Conservation (phyloP, 345 rosid genomes). For the Citrus medica region DNA sequence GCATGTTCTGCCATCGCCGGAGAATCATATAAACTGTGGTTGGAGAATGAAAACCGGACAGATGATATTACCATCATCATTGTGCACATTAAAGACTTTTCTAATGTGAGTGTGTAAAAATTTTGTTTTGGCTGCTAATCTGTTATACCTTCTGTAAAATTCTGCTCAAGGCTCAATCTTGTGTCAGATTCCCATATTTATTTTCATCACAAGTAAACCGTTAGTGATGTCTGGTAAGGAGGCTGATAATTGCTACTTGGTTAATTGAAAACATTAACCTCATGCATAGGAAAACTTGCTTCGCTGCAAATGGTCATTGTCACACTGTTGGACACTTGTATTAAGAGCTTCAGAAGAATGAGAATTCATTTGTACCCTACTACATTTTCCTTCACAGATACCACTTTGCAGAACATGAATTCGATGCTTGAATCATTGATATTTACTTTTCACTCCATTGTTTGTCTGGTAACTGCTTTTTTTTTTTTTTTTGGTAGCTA, state of each 20-base stretch:
- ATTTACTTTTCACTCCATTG: background rate
- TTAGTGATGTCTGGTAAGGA: background rate
- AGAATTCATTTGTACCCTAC: background rate
- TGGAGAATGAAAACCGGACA: slow-evolving; percentile 83
- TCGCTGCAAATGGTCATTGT: background rate
- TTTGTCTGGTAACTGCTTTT: background rate
- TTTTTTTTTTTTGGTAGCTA: slow-evolving; percentile 11
- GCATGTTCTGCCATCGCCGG: slow-evolving; percentile 92
- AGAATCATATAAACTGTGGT: slow-evolving; percentile 89
- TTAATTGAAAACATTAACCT: background rate
- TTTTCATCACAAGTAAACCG: background rate
- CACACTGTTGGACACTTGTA: background rate
- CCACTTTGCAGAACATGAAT: background rate
- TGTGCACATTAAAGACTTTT: slow-evolving; percentile 71
- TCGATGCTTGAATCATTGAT: background rate
- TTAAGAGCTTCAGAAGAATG: background rate
- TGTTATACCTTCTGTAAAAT: background rate
- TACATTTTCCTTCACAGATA: background rate
- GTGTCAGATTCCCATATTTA: background rate
- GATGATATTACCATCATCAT: slow-evolving; percentile 96
- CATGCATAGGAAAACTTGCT: background rate
- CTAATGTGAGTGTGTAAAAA: slow-evolving; percentile 41
- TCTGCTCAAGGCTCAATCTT: background rate
- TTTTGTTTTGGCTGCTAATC: slow-evolving; percentile 4
- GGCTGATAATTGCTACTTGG: background rate